Conservation (phyloP, 139 green algal genomes). For the Pycnococcus provasolii region DNA sequence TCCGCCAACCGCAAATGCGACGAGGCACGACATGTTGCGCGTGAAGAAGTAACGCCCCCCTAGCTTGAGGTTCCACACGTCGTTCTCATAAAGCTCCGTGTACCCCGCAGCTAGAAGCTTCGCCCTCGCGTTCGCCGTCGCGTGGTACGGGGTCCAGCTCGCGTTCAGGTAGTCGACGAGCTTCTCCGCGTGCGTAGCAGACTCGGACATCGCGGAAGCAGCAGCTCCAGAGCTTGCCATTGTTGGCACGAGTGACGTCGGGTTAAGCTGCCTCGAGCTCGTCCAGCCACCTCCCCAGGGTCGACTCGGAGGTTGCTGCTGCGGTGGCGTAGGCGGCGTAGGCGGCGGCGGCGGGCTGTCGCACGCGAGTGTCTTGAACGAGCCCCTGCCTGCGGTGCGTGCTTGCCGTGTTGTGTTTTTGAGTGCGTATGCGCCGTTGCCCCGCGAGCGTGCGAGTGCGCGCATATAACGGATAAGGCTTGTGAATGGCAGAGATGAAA, state of each 20-base stretch:
- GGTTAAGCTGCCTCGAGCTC: too few species aligned
- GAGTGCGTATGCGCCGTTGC: too few species aligned
- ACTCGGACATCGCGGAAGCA: background rate
- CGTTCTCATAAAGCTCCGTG: slow-evolving; percentile 21
- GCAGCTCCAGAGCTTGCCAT: background rate
- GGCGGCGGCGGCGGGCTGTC: too few species aligned
- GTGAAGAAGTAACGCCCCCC: slow-evolving; percentile 87
- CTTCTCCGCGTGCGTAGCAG: slow-evolving; percentile 7
- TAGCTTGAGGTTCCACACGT: slow-evolving; percentile 27
- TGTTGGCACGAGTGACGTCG: background rate
- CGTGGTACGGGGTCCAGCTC: slow-evolving; percentile 37
- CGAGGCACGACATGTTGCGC: slow-evolving; percentile 77
- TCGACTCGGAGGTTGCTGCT: too few species aligned
- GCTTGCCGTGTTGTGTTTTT: too few species aligned
- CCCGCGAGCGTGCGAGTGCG: too few species aligned
- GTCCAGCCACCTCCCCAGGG: too few species aligned
- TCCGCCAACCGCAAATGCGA: slow-evolving; percentile 67
- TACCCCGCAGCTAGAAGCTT: background rate
- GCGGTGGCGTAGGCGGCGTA: too few species aligned
- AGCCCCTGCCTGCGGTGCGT: too few species aligned
- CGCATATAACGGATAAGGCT: too few species aligned
- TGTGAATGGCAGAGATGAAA: too few species aligned
- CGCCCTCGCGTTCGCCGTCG: slow-evolving; percentile 6
- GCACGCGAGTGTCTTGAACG: too few species aligned
- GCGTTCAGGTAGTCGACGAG: slow-evolving; percentile 39